Conservation (phyloP, 2,329 filamentous ascomycete species). For the Aspergillus arachidicola region DNA sequence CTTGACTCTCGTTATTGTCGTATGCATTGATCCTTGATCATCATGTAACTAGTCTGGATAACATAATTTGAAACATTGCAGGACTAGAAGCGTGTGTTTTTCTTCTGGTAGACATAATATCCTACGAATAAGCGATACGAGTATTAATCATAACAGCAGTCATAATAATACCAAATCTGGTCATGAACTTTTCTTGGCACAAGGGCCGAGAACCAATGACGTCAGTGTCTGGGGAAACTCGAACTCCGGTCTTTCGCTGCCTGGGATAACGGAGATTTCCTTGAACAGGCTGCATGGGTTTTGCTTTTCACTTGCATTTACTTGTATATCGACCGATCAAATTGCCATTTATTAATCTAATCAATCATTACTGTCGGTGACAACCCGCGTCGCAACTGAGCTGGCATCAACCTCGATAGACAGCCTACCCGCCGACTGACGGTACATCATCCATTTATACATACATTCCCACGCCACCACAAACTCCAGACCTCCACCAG, state of each 20-base stretch:
- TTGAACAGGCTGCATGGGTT: not conserved
- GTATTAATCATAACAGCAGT: not conserved
- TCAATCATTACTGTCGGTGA: not conserved
- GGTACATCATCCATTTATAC: not conserved
- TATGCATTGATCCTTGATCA: conserved; percentile 20
- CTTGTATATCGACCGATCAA: not conserved
- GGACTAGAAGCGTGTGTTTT: not conserved
- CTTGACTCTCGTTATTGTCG: conserved; percentile 16
- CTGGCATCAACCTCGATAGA: not conserved
- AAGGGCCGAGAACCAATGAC: conserved; percentile 1
- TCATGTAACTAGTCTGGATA: conserved; percentile 28
- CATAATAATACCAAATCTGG: too few species aligned
- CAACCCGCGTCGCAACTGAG: not conserved
- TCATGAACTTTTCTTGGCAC: not conserved
- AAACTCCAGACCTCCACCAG: not conserved
- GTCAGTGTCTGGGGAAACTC: not conserved
- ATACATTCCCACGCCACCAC: not conserved
- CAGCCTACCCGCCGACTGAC: not conserved
- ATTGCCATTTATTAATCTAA: not conserved
- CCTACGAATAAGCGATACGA: not conserved
- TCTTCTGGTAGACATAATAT: too few species aligned
- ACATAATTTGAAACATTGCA: conserved; percentile 21
- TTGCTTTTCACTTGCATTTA: not conserved
- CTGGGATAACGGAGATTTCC: not conserved
- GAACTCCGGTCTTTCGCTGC: not conserved